phyloP scores from a whole-genome alignment of 108 stramenopile genomes.

The Skeletonema potamos region DNA sequence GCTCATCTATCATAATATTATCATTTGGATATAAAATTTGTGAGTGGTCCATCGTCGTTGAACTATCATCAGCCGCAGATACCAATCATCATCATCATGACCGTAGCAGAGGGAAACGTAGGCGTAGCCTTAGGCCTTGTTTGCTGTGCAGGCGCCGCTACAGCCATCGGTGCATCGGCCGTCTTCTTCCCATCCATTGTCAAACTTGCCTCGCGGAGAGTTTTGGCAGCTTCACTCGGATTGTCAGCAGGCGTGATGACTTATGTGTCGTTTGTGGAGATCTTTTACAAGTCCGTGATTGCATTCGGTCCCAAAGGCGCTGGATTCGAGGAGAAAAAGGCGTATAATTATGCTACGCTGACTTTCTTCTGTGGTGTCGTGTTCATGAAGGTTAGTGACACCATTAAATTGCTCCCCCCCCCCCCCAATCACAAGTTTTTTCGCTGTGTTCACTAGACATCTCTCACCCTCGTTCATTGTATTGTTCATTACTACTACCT shows the following conservation, averaged over 20 bases:
- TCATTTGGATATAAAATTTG: too few relatives aligned
- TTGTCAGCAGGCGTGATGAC: slow-evolving; percentile 83
- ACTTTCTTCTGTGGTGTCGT: slow-evolving; percentile 70
- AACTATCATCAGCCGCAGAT: too few relatives aligned
- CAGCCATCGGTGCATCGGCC: slow-evolving; percentile 62
- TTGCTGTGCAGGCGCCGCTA: slow-evolving; percentile 51
- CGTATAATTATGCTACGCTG: slow-evolving; percentile 59
- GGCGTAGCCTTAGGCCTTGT: slow-evolving; percentile 53
- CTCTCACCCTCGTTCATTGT: not conserved
- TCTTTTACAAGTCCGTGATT: slow-evolving; percentile 59
- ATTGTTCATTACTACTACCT: not conserved
- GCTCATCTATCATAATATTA: too few relatives aligned
- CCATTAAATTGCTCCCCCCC: not conserved
- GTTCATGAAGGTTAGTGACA: slow-evolving; percentile 48
- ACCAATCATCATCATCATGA: not conserved
- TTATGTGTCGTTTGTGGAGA: slow-evolving; percentile 81
- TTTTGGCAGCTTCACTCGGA: slow-evolving; percentile 68
- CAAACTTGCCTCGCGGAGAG: slow-evolving; percentile 45
- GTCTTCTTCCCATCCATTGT: slow-evolving; percentile 67
- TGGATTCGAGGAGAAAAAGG: slow-evolving; percentile 11
- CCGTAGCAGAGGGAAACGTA: slow-evolving; percentile 23
- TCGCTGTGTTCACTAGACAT: not conserved
- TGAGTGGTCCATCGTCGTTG: too few relatives aligned
- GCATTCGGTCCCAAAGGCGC: slow-evolving; percentile 38
- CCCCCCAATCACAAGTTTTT: not conserved